These are phyloP conservation scores for Diplogelasinospora grovesii DNA, from an alignment of 495 filamentous ascomycete species.

Conservation along the genomic window DNA sequence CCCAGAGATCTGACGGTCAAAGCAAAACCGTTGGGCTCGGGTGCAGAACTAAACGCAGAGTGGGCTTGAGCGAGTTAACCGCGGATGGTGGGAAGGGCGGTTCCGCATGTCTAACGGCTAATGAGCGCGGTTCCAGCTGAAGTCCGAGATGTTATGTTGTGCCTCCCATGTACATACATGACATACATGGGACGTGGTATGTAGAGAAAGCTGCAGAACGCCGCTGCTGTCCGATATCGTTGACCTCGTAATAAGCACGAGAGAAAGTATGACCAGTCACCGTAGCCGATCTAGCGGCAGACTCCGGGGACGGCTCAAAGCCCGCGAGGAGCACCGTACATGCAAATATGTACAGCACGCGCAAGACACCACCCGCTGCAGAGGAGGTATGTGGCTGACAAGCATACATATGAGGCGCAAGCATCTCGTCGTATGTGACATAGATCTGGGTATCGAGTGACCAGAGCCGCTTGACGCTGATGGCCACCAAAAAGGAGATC, in stretches of 20 bases:
- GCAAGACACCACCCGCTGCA: no score
- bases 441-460: no score
- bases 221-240: constrained; percentile 14
- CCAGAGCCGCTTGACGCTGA: no score
- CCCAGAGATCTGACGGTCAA: constrained; percentile 10
- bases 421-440: no score
- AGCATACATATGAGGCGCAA: no score
- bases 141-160: constrained; percentile 7
- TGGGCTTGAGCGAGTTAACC: constrained; percentile 21
- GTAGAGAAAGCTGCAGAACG: not conserved
- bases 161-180: constrained; percentile 5
- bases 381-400: no score
- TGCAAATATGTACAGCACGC: no score
- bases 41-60: constrained; percentile 10
- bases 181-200: constrained; percentile 1
- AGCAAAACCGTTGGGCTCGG: constrained; percentile 24
- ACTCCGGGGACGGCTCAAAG: not conserved
- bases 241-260: constrained; percentile 3
- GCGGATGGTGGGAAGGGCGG: constrained; percentile 20
- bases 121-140: constrained; percentile 15
- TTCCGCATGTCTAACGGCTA: constrained; percentile 15
- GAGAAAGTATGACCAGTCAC: constrained; percentile 2
- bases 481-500: no score
- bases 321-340: constrained; percentile 7
- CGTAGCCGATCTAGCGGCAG: constrained; percentile 7